Evolutionary conservation across 108 stramenopile genomes (phyloP).

Genomic region (Cyclotella sp.): DNA sequence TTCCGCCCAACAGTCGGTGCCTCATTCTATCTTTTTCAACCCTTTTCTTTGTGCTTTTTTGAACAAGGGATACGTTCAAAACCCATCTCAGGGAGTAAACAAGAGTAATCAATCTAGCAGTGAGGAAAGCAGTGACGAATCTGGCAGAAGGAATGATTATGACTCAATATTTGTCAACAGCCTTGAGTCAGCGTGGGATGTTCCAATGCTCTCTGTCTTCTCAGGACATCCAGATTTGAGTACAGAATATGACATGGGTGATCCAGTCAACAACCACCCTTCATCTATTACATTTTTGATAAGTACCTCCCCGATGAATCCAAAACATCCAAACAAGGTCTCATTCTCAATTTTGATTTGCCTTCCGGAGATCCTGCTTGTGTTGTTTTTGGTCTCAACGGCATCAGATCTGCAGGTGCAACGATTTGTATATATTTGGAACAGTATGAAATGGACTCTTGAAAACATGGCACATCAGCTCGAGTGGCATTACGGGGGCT

Average conservation of each 20-base stretch:
- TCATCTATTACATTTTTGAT: constrained; percentile 29
- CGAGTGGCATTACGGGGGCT: constrained; percentile 76
- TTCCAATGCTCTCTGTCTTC: constrained; percentile 22
- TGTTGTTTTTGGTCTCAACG: constrained; percentile 96
- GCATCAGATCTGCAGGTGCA: constrained; percentile 96
- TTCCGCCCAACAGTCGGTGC: too few species aligned
- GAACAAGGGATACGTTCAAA: constrained; percentile 9
- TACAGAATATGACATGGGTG: constrained; percentile 15
- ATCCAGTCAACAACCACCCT: constrained; percentile 35
- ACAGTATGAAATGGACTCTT: constrained; percentile 82
- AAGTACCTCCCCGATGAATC: constrained; percentile 71
- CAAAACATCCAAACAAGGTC: constrained; percentile 88
- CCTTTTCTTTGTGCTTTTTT: too few species aligned
- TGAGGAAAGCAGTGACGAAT: not conserved
- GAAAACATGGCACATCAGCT: constrained; percentile 71
- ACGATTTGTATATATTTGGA: constrained; percentile 99
- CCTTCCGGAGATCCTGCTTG: constrained; percentile 85
- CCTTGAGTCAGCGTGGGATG: not conserved
- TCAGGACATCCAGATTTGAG: constrained; percentile 24
- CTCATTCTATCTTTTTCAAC: too few species aligned
- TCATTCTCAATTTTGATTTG: constrained; percentile 87
- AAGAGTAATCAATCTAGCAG: not conserved
- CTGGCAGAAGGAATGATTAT: not conserved
- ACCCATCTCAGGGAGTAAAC: not conserved
- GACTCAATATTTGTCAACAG: not conserved